A percentile compares a stretch with the other conserved stretches of the same genome.
Evolutionary conservation across 2,329 filamentous ascomycete genomes (phyloP).

Genomic region (Alternaria sp.): DNA sequence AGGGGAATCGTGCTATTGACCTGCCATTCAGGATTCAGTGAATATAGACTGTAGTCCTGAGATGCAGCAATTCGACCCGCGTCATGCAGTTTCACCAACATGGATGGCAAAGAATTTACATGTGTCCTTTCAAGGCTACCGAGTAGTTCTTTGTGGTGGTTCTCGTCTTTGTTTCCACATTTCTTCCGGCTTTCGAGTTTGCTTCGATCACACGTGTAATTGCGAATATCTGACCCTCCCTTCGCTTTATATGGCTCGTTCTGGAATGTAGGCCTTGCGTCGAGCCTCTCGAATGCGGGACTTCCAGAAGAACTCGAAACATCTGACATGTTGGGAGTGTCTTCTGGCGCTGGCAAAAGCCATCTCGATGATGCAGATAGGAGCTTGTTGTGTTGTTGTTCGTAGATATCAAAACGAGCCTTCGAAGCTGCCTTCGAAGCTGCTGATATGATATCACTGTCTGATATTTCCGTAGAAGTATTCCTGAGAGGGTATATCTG

Average conservation of each 20-base stretch:
- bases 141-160: neutral
- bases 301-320: neutral
- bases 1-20: slow-evolving; percentile 25
- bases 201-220: neutral
- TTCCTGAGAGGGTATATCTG: slow-evolving; percentile 27
- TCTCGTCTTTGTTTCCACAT: neutral
- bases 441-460: slow-evolving; percentile 7
- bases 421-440: slow-evolving; percentile 10
- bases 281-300: neutral
- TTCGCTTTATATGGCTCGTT: neutral
- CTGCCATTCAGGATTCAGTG: slow-evolving; percentile 23
- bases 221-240: neutral
- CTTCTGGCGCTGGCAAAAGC: slow-evolving; percentile 9
- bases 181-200: neutral
- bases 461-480: neutral
- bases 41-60: neutral
- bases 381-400: slow-evolving; percentile 10
- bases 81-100: slow-evolving; percentile 20
- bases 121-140: neutral
- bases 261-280: slow-evolving; percentile 1
- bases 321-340: neutral
- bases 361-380: slow-evolving; percentile 9
- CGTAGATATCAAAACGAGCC: slow-evolving; percentile 10
- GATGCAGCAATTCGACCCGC: neutral
- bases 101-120: slow-evolving; percentile 7